phyloP scores from a whole-genome alignment of 768 basidiomycete species.

The Lactarius deliciosus region DNA sequence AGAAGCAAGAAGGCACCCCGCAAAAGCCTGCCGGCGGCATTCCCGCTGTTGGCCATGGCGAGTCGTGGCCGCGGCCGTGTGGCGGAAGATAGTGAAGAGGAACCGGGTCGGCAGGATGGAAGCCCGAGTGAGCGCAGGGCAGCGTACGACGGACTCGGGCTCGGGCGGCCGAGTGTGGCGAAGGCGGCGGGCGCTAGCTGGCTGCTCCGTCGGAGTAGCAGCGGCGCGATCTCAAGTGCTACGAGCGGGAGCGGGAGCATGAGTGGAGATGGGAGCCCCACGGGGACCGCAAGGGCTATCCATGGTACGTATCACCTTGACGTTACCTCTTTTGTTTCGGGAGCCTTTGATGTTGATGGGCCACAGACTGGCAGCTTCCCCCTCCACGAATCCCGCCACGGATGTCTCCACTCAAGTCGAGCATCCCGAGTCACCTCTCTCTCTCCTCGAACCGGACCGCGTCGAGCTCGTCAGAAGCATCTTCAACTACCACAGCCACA shows the following conservation, averaged over 20 bases:
- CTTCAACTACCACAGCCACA: conserved; percentile 39
- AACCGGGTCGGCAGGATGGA: conserved; percentile 44
- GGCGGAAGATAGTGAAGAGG: conserved; percentile 57
- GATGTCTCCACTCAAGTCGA: conserved; percentile 48
- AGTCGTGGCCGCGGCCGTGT: conserved; percentile 16
- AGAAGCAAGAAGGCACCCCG: conserved; percentile 54
- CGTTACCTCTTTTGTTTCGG: conserved; percentile 4
- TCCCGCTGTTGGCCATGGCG: conserved; percentile 44
- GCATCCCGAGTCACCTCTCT: conserved; percentile 37
- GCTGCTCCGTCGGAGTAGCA: conserved; percentile 76
- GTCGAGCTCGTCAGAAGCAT: conserved; percentile 50
- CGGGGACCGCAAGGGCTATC: conserved; percentile 57
- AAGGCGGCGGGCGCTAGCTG: conserved; percentile 46
- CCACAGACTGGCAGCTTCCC: conserved; percentile 56
- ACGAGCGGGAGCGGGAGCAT: conserved; percentile 53
- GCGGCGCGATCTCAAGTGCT: conserved; percentile 68
- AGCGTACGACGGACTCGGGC: conserved; percentile 63
- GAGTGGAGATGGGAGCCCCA: conserved; percentile 48
- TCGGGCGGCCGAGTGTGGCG: conserved; percentile 53
- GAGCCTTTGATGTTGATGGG: conserved; percentile 5
- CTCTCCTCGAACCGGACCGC: conserved; percentile 48
- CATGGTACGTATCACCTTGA: conserved; percentile 45
- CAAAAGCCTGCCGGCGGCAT: conserved; percentile 75
- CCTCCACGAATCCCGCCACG: conserved; percentile 49
- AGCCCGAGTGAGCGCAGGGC: conserved; percentile 60